Base-by-base conservation (phyloP, 2,329 filamentous ascomycete species). In the Tricladium varicosporioides region DNA sequence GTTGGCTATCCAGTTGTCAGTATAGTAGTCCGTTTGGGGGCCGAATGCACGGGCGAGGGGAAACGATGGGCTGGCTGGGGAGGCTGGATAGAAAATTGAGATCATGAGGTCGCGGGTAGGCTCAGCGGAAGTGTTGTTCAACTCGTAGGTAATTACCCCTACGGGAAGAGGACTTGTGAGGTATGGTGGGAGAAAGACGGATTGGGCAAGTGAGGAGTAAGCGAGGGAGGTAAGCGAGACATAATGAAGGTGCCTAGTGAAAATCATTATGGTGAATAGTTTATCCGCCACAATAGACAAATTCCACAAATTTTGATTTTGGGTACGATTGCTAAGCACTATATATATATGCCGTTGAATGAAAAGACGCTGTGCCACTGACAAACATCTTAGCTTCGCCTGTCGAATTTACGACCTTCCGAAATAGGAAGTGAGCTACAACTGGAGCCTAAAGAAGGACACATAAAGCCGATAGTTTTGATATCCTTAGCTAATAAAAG, bases 21-120 rank as follows among this genome's bases (percentile, higher is more conserved):
- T 18, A 42, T 46, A 53, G 15, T 32, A 40, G 13, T 51, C 56
- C 8, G 55, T 54, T 27, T 42, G 18, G 43, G 53, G 22, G 18
- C 32, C 32, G 15, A 56, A 49, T 7, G n/a, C 14, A 18, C 58
- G 53, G 1, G 61, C 43, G 18, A 59, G 53, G 9, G 56, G 33
- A 16, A 58, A 56, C 42, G 40, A 19, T 19, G 40, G 19, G 15
- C 40, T 36, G 27, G 44, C 22, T 18, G 42, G 16, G 7, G 40
- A 42, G 18, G 53, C 46, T 1, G 61, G 63, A 22, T 62, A 63
- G 49, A 59, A 62, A 19, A 61, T 44, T 40, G 63, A 65, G 16
- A 60, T 42, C 49, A 63, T 62, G 31, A 62, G 33, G 42, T 63
- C 59, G 11, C 61, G 55, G 2, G 51, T 43, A n/a, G 48, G 48